Conservation (phyloP, 2,329 filamentous ascomycete genomes). For the Simplicillium sp. region DNA sequence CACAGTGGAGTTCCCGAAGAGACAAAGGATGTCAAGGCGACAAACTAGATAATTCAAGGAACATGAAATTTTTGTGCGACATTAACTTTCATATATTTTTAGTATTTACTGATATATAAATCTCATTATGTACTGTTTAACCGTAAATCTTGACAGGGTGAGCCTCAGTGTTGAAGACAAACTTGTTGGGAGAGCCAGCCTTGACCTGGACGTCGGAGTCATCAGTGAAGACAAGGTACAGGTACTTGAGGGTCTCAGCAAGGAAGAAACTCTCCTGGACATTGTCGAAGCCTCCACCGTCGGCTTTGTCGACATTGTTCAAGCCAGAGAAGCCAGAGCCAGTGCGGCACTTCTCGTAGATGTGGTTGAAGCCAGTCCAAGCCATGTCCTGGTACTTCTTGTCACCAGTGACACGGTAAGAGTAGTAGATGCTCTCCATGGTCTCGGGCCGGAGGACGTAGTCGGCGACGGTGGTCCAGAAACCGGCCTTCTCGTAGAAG, state of each 20-base stretch:
- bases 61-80: too few species aligned
- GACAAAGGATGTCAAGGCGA: too few species aligned
- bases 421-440: constrained; percentile 79
- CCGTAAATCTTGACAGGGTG: constrained; percentile 25
- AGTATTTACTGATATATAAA: too few species aligned
- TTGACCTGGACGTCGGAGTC: constrained; percentile 47
- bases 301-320: constrained; percentile 51
- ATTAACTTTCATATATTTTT: too few species aligned
- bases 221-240: constrained; percentile 59
- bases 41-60: too few species aligned
- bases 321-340: constrained; percentile 61
- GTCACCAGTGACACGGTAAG: constrained; percentile 70
- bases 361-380: constrained; percentile 66
- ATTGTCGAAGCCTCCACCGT: constrained; percentile 54
- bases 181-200: constrained; percentile 32
- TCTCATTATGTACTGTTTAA: too few species aligned
- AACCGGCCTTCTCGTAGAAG: constrained; percentile 61
- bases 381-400: constrained; percentile 73
- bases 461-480: constrained; percentile 51
- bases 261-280: constrained; percentile 85
- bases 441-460: constrained; percentile 76
- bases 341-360: constrained; percentile 53
- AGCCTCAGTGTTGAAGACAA: constrained; percentile 40
- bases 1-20: too few species aligned
- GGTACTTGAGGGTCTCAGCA: constrained; percentile 80